phyloP scores from a whole-genome alignment of 164 flowering plant species.

The Nymphaea thermarum region DNA sequence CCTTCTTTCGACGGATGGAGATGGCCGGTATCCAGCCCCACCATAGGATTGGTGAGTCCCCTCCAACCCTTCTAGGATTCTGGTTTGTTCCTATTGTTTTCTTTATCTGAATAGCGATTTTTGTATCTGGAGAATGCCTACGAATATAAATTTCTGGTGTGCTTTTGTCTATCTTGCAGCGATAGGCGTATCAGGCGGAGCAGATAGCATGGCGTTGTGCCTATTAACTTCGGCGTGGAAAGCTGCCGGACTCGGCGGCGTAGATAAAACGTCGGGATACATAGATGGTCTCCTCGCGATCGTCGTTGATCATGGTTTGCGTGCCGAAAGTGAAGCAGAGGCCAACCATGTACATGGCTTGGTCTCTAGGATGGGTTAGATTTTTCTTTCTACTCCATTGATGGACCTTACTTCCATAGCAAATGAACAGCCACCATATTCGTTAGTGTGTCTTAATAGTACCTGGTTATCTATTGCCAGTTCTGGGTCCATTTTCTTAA shows the following conservation, averaged over 20 bases:
- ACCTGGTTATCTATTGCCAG: not conserved
- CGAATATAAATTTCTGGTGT: too few relatives aligned
- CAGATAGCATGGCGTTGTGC: slow-evolving; percentile 85
- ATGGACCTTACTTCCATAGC: not conserved
- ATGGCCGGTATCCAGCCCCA: slow-evolving; percentile 77
- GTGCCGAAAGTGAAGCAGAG: slow-evolving; percentile 77
- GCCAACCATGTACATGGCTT: slow-evolving; percentile 40
- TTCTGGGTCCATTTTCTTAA: too few relatives aligned
- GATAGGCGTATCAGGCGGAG: slow-evolving; percentile 87
- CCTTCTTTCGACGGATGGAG: slow-evolving; percentile 54
- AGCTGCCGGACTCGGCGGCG: slow-evolving; percentile 17
- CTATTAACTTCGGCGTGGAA: slow-evolving; percentile 70
- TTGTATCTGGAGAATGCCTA: too few relatives aligned
- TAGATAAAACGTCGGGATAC: slow-evolving; percentile 14
- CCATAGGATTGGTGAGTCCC: slow-evolving; percentile 53
- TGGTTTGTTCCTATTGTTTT: not conserved
- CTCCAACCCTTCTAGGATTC: not conserved
- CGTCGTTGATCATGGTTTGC: slow-evolving; percentile 79
- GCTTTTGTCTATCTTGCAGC: slow-evolving; percentile 27
- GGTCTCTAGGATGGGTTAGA: slow-evolving; percentile 61
- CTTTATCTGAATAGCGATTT: not conserved
- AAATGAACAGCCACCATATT: not conserved
- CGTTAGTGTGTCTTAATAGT: not conserved
- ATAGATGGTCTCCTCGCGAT: slow-evolving; percentile 71
- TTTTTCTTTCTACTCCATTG: not conserved